Evolutionary conservation across 257 asterid species (phyloP).

Genomic region (Ilex asprella): DNA sequence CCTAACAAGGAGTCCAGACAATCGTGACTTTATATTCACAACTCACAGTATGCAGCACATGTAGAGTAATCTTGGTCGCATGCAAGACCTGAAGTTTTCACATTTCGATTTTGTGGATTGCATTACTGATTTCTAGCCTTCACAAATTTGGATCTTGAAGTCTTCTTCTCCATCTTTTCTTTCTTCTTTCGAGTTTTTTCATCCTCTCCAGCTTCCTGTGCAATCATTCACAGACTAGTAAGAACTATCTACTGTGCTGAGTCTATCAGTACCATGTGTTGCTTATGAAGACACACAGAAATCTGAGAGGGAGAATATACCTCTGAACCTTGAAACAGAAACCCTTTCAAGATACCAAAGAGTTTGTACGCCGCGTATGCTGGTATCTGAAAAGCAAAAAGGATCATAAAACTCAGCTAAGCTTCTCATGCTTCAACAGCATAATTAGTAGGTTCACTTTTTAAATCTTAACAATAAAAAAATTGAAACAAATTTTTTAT

Average conservation of each 20-base stretch:
- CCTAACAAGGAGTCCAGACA: too few species aligned
- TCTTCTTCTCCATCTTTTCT: slow-evolving; percentile 89
- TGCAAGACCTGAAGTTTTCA: too few species aligned
- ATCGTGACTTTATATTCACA: too few species aligned
- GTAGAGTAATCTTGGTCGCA: too few species aligned
- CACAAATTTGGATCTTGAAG: slow-evolving; percentile 73
- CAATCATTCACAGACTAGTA: slow-evolving; percentile 3
- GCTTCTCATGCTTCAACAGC: neutral
- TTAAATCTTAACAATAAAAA: neutral
- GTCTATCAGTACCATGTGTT: neutral
- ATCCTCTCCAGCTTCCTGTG: slow-evolving; percentile 77
- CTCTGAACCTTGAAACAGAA: slow-evolving; percentile 72
- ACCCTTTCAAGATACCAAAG: slow-evolving; percentile 72
- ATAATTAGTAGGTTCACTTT: neutral
- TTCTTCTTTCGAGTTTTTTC: slow-evolving; percentile 82
- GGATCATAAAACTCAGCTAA: neutral
- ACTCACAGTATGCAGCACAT: too few species aligned
- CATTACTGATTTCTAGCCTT: slow-evolving; percentile 44
- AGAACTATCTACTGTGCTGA: neutral
- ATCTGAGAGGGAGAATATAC: slow-evolving; percentile 21
- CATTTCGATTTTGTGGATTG: too few species aligned
- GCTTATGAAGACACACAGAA: neutral
- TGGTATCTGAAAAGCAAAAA: slow-evolving; percentile 55
- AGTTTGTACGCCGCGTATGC: slow-evolving; percentile 80
- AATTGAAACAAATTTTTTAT: neutral